phyloP scores from a whole-genome alignment of 495 filamentous ascomycete species.

The Aeminium ludgeri region DNA sequence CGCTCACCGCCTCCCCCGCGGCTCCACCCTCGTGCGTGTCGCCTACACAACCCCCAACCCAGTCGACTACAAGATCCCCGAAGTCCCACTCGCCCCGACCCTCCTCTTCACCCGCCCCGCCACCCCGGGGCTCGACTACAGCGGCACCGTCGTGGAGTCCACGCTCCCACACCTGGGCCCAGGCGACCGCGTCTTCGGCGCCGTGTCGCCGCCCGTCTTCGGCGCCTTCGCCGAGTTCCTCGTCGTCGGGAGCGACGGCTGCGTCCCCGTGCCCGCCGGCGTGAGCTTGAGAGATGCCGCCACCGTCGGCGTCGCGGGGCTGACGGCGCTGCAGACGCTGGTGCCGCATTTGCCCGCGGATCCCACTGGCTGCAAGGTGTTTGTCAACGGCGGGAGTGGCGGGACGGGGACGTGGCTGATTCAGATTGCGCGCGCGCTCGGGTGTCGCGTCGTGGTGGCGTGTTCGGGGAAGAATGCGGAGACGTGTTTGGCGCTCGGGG shows the following conservation, averaged over 20 bases:
- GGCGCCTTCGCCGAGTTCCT: slow-evolving; percentile 19
- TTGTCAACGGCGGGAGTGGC: slow-evolving; percentile 26
- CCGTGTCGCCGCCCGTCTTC: slow-evolving; percentile 4
- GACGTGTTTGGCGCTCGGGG: slow-evolving; percentile 38
- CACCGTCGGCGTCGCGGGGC: slow-evolving; percentile 15
- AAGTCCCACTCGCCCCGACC: slow-evolving; percentile 13
- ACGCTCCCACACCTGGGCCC: slow-evolving; percentile 6
- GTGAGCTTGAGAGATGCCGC: slow-evolving; percentile 18
- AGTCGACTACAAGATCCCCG: slow-evolving; percentile 21
- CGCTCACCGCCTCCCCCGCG: slow-evolving; percentile 3
- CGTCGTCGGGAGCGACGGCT: slow-evolving; percentile 5
- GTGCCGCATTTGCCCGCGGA: slow-evolving; percentile 13
- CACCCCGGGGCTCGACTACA: slow-evolving; percentile 20
- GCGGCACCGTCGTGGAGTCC: slow-evolving; percentile 15
- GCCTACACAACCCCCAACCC: slow-evolving; percentile 20
- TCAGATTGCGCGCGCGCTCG: slow-evolving; percentile 22
- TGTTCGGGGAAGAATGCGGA: slow-evolving; percentile 22
- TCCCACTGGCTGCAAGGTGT: slow-evolving; percentile 21
- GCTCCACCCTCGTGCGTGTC: slow-evolving; percentile 20
- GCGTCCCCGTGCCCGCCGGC: slow-evolving; percentile 15
- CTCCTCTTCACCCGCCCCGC: slow-evolving; percentile 13
- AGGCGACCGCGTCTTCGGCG: slow-evolving; percentile 22
- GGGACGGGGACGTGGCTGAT: slow-evolving; percentile 20
- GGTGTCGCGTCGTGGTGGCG: slow-evolving; percentile 20
- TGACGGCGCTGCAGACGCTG: slow-evolving; percentile 21